Evolutionary conservation across 2,329 filamentous ascomycete species (phyloP).

Genomic region (Aureobasidium sp.): DNA sequence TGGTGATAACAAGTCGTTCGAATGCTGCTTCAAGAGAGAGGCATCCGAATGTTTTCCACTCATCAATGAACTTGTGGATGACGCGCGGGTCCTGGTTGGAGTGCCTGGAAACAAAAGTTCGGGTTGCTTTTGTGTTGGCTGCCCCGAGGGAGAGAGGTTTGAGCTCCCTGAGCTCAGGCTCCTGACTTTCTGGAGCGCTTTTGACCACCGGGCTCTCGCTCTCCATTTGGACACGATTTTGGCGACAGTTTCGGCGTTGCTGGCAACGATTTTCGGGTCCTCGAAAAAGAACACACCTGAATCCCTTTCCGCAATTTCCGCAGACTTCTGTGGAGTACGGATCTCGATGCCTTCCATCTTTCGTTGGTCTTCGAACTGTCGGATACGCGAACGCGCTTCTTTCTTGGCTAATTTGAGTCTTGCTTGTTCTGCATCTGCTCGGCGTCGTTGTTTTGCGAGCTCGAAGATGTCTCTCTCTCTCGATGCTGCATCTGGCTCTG

Average conservation of each 20-base stretch:
- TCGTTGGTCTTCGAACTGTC: constrained; percentile 7
- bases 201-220: constrained; percentile 6
- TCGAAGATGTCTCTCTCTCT: constrained; percentile 5
- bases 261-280: neutral
- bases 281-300: constrained; percentile 1
- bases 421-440: constrained; percentile 7
- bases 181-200: constrained; percentile 1
- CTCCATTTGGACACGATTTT: constrained; percentile 16
- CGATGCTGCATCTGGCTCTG: constrained; percentile 1
- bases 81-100: constrained; percentile 5
- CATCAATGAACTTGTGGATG: constrained; percentile 3
- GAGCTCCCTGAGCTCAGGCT: constrained; percentile 7
- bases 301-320: neutral
- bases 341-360: neutral
- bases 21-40: neutral
- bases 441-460: constrained; percentile 2
- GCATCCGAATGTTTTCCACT: neutral
- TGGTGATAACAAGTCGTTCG: neutral
- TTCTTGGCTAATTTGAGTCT: constrained; percentile 8
- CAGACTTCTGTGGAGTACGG: neutral
- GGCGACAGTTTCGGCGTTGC: neutral
- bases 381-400: constrained; percentile 9
- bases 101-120: neutral
- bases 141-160: neutral
- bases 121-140: neutral